phyloP scores from a whole-genome alignment of 176 grass and related monocot species.

The Triticum timopheevii region DNA sequence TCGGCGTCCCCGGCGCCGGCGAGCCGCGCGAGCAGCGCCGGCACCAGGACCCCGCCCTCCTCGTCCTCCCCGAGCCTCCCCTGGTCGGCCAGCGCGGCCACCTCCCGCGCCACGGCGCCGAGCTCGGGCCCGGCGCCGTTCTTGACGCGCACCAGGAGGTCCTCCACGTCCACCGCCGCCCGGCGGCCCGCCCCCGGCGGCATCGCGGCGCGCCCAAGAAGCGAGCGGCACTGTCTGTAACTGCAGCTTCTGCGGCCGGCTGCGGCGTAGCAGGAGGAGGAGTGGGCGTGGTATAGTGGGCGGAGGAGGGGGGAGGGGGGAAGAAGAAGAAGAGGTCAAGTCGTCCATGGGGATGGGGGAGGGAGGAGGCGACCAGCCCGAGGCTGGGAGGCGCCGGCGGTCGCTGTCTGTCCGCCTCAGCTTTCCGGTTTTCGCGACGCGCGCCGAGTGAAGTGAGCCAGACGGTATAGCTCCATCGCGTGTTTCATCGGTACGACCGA shows the following conservation, averaged over 20 bases:
- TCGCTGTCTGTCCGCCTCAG: conserved; percentile 24
- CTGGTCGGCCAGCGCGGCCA: conserved; percentile 29
- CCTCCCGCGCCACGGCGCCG: conserved; percentile 34
- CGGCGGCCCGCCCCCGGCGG: not conserved
- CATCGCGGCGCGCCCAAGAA: conserved; percentile 32
- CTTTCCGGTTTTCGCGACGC: not conserved
- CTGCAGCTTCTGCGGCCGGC: too few species aligned
- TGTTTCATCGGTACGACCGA: too few species aligned
- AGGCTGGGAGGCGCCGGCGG: not conserved
- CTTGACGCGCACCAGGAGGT: conserved; percentile 63
- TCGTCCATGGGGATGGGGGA: conserved; percentile 25
- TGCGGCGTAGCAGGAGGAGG: too few species aligned
- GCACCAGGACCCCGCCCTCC: conserved; percentile 50
- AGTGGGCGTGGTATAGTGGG: not conserved
- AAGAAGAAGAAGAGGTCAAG: conserved; percentile 40
- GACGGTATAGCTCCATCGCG: too few species aligned
- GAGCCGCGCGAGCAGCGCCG: conserved; percentile 48
- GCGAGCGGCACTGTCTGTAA: not conserved
- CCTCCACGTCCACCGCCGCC: conserved; percentile 50
- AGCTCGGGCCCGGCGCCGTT: conserved; percentile 41
- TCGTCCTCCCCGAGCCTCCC: conserved; percentile 49
- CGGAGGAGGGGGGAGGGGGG: not conserved
- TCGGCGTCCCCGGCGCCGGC: conserved; percentile 28
- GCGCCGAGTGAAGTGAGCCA: not conserved
- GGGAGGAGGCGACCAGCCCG: conserved; percentile 16